Evolutionary conservation across 805 yeast species (phyloP), one percentile per base, ranked within the genome.

Genomic region (Saturnispora silvae): DNA sequence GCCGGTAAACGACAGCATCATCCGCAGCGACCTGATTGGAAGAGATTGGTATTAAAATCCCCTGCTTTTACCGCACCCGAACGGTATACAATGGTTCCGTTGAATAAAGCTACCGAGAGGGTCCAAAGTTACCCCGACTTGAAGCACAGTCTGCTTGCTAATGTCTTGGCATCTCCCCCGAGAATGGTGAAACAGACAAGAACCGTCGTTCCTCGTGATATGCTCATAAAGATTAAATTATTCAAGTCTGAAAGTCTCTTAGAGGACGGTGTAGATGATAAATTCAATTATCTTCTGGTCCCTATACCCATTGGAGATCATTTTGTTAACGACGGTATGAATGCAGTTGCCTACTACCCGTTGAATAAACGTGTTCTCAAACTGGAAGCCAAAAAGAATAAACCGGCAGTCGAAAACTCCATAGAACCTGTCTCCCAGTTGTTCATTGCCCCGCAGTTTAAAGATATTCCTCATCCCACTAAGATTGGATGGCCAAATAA

Each of bases 151-250:
- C 40, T 61, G 2, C 65, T 59, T 46, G 72, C 70, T 0, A 42
- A 50, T 5, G 14, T 61, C 2, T 45, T 73, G 7, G 52, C 64
- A 0, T 60, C 74, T 0, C 70, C 73, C 2, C 52, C 63, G 13
- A 54, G 77, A 42, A 52, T 54, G 45, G 70, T 68, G 13, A 46
- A 57, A 10, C 28, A 52, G 0, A 49, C 67, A 0, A 51, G 65
- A 27, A 40, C 56, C 0, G 54, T 56, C 9, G 43, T 63, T 4
- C 76, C 76, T 0, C 50, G 60, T 20, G 61, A 60, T 8, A 39
- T 67, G 6, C 43, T 69, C 31, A 40, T 58, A 1, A 63, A 59
- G 16, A 35, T 67, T 29, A 54, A 59, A 24, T 28, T 49, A 10
- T 51, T 39, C 23, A 40, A 40, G 19, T 18, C 39, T 7, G 24